phyloP scores from a whole-genome alignment of 352 stramenopile species.

The Phytophthora chlamydospora region DNA sequence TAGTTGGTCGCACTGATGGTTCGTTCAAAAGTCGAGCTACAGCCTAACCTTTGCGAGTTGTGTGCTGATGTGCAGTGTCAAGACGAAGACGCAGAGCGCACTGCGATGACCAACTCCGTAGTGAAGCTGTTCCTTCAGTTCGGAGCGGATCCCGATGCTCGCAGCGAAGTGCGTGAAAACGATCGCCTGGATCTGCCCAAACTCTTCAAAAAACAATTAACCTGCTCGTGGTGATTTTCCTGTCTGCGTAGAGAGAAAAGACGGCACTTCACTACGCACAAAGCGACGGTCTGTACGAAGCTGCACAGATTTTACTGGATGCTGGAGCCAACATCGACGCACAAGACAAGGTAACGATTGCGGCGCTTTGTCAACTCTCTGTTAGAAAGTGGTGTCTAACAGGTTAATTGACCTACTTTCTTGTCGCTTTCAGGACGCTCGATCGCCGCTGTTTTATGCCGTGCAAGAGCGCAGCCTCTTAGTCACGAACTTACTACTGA shows the following conservation, averaged over 20 bases:
- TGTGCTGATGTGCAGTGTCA: constrained; percentile 13
- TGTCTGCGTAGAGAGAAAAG: constrained; percentile 1
- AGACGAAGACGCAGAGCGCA: constrained; percentile 14
- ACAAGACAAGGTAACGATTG: constrained; percentile 10
- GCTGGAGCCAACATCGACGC: constrained; percentile 6
- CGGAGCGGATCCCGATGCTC: constrained; percentile 11
- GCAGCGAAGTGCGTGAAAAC: constrained; percentile 5
- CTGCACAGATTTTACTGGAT: constrained; percentile 10
- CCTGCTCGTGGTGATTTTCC: neutral
- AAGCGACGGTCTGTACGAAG: constrained; percentile 12
- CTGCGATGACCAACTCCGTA: constrained; percentile 1
- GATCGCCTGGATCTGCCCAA: neutral
- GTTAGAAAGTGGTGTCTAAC: neutral
- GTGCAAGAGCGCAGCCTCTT: constrained; percentile 17
- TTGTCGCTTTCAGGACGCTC: constrained; percentile 11
- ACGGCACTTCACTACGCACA: constrained; percentile 15
- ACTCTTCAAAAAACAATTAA: too few species aligned
- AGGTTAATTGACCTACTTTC: neutral
- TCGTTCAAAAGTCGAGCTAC: too few species aligned
- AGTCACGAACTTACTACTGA: constrained; percentile 18
- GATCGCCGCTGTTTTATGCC: constrained; percentile 12
- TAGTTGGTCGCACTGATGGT: neutral
- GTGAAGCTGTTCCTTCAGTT: constrained; percentile 1
- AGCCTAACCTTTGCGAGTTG: neutral
- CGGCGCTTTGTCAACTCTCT: neutral